Evolutionary conservation across 139 green algal genomes (phyloP).

Genomic region (Eudorina sp.): DNA sequence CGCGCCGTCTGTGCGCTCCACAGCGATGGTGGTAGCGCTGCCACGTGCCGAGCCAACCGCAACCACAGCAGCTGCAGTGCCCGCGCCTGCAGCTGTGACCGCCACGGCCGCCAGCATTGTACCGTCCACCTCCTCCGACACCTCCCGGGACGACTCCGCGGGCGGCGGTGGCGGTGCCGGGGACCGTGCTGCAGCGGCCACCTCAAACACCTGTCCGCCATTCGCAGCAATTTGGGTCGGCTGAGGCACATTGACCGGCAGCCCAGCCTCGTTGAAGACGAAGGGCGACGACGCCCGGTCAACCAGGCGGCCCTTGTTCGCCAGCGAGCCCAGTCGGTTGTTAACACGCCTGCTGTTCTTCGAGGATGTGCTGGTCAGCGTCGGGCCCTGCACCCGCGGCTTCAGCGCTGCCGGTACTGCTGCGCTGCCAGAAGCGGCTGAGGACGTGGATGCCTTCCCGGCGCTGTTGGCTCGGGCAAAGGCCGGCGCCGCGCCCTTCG

Average conservation of each 20-base stretch:
- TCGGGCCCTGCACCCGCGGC: not conserved
- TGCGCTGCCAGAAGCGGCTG: too few species aligned
- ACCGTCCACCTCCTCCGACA: too few species aligned
- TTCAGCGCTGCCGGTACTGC: too few species aligned
- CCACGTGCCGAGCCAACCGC: not conserved
- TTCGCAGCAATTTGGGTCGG: not conserved
- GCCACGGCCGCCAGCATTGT: too few species aligned
- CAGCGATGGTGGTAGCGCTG: not conserved
- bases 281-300: constrained; percentile 40
- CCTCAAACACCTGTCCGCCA: not conserved
- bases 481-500: too few species aligned
- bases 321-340: not conserved
- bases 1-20: not conserved
- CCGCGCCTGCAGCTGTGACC: not conserved
- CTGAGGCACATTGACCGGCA: constrained; percentile 4
- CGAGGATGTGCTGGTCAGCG: not conserved
- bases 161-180: too few species aligned
- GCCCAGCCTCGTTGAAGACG: constrained; percentile 16
- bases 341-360: not conserved
- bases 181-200: too few species aligned
- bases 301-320: not conserved
- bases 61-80: not conserved
- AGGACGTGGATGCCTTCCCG: too few species aligned
- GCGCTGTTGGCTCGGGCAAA: too few species aligned
- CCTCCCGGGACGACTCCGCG: too few species aligned